A percentile compares a stretch with the other conserved stretches of the same genome.
phyloP scores from a whole-genome alignment of 805 yeast genomes.

The Ogataea wickerhamii region DNA sequence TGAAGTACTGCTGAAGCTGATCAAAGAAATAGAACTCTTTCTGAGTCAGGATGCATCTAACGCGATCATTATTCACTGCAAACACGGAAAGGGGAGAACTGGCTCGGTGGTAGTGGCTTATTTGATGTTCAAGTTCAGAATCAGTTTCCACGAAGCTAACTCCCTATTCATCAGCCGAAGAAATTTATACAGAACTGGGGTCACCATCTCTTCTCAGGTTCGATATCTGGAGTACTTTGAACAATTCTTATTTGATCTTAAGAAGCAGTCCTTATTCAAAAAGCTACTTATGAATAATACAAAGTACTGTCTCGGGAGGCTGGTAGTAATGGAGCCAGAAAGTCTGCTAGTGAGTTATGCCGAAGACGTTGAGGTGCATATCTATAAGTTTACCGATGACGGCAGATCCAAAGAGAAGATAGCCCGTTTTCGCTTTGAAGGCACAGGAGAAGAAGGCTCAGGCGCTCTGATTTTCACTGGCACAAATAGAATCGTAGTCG shows the following conservation, averaged over 20 bases:
- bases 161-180: slow-evolving; percentile 52
- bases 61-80: slow-evolving; percentile 73
- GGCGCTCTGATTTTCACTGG: slow-evolving; percentile 1
- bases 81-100: slow-evolving; percentile 89
- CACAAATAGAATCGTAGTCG: not conserved
- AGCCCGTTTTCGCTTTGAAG: not conserved
- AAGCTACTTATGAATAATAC: slow-evolving; percentile 5
- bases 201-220: slow-evolving; percentile 66
- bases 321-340: slow-evolving; percentile 10
- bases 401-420: slow-evolving; percentile 1
- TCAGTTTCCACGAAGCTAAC: slow-evolving; percentile 45
- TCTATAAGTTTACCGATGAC: slow-evolving; percentile 1
- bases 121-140: slow-evolving; percentile 46
- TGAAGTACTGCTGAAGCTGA: slow-evolving; percentile 39
- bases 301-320: slow-evolving; percentile 1
- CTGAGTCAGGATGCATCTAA: slow-evolving; percentile 34
- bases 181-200: slow-evolving; percentile 56
- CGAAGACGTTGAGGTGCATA: slow-evolving; percentile 4
- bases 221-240: slow-evolving; percentile 58
- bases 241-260: slow-evolving; percentile 9
- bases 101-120: slow-evolving; percentile 74
- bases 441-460: not conserved
- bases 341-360: slow-evolving; percentile 6
- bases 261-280: slow-evolving; percentile 6
- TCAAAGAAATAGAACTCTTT: slow-evolving; percentile 44